These are phyloP conservation scores for Colletotrichum tamarilloi DNA, from an alignment of 2,329 filamentous ascomycete species.

Conservation along the genomic window DNA sequence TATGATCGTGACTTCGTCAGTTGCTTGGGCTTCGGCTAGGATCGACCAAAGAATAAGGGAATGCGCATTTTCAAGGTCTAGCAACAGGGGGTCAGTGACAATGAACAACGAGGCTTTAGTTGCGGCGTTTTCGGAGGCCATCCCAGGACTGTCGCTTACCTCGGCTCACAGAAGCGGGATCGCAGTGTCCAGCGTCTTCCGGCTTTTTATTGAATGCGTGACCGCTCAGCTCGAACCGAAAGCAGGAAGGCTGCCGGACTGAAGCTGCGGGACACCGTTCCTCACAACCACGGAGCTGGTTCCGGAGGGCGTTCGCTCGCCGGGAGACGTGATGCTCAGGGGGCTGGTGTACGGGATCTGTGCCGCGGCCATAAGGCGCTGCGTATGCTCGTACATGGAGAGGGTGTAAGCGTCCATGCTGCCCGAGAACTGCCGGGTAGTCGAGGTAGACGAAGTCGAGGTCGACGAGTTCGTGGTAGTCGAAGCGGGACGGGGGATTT, in stretches of 20 bases:
- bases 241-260: neutral
- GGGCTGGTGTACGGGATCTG: slow-evolving; percentile 6
- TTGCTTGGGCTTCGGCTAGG: neutral
- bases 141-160: neutral
- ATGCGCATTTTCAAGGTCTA: neutral
- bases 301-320: neutral
- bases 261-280: neutral
- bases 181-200: too few species aligned
- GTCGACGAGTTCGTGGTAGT: neutral
- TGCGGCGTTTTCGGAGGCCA: neutral
- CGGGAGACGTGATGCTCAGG: neutral
- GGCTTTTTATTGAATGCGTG: neutral
- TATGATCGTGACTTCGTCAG: neutral
- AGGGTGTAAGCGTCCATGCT: slow-evolving; percentile 6
- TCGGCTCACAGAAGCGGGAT: neutral
- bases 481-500: neutral
- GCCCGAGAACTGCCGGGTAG: neutral
- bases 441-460: neutral
- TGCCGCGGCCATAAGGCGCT: neutral
- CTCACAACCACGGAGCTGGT: neutral
- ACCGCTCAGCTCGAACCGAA: neutral
- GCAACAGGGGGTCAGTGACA: neutral
- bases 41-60: neutral
- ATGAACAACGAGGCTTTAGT: too few species aligned
- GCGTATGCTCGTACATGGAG: slow-evolving; percentile 11